phyloP scores from a whole-genome alignment of 371 early-diverging fungal genomes.

The Dinochytrium kinnereticum region DNA sequence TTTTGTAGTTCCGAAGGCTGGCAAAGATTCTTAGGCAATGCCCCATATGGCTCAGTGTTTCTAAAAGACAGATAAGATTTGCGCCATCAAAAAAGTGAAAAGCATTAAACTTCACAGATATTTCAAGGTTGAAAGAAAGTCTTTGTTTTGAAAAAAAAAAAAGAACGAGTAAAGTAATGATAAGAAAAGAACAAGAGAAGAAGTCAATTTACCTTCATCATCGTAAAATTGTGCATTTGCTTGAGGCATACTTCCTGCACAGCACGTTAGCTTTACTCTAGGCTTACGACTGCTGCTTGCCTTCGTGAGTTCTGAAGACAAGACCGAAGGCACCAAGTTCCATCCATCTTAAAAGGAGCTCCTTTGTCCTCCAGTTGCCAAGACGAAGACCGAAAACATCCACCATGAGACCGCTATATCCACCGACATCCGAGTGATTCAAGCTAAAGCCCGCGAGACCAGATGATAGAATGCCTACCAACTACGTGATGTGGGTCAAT shows the following conservation, averaged over 20 bases:
- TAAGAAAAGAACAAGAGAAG: neutral
- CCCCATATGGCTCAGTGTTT: conserved; percentile 37
- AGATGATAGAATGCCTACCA: conserved; percentile 52
- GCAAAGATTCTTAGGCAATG: conserved; percentile 52
- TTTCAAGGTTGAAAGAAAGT: too few relatives aligned
- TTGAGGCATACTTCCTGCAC: conserved; percentile 49
- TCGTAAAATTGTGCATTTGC: conserved; percentile 60
- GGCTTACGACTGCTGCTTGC: neutral
- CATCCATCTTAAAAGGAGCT: conserved; percentile 60
- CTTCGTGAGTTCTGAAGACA: conserved; percentile 58
- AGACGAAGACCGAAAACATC: conserved; percentile 38
- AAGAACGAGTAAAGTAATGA: neutral
- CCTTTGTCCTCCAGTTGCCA: conserved; percentile 38
- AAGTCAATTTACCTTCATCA: conserved; percentile 51
- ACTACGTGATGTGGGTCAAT: too few relatives aligned
- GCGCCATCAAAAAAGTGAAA: neutral
- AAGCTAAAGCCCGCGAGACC: conserved; percentile 58
- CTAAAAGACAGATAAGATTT: neutral
- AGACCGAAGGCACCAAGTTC: conserved; percentile 58
- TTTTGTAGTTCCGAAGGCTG: conserved; percentile 39
- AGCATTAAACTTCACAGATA: too few relatives aligned
- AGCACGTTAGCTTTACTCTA: neutral
- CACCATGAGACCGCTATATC: conserved; percentile 46
- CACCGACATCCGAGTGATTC: conserved; percentile 59
- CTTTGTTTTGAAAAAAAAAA: too few relatives aligned